phyloP scores from a whole-genome alignment of 1,284 basidiomycete species.

The Rhodotorula sp. region DNA sequence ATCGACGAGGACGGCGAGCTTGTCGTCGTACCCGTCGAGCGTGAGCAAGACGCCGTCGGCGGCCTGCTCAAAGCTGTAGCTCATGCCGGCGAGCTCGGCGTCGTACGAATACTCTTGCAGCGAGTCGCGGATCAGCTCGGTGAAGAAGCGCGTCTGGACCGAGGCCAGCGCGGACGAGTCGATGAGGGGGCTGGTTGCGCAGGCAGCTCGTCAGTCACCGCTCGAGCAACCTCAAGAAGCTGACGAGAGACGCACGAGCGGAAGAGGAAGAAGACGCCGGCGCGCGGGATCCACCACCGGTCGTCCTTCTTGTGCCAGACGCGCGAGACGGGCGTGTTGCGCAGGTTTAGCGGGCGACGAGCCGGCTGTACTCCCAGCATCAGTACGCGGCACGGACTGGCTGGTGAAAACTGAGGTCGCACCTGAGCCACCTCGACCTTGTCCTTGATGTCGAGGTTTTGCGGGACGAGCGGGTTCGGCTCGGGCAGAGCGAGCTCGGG shows the following conservation, averaged over 20 bases:
- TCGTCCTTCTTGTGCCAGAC: slow-evolving; percentile 98
- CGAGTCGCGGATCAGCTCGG: slow-evolving; percentile 83
- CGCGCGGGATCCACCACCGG: slow-evolving; percentile 89
- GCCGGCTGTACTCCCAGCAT: slow-evolving; percentile 56
- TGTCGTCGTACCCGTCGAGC: slow-evolving; percentile 91
- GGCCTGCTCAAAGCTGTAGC: slow-evolving; percentile 70
- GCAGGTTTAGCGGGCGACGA: slow-evolving; percentile 72
- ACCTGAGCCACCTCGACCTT: slow-evolving; percentile 68
- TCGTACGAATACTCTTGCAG: slow-evolving; percentile 91
- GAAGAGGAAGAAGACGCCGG: slow-evolving; percentile 69
- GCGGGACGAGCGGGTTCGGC: slow-evolving; percentile 86
- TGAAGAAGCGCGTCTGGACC: slow-evolving; percentile 65
- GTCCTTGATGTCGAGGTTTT: slow-evolving; percentile 73
- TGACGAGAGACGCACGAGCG: slow-evolving; percentile 59
- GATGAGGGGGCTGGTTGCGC: slow-evolving; percentile 47
- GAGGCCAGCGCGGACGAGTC: slow-evolving; percentile 49
- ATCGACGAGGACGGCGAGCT: slow-evolving; percentile 74
- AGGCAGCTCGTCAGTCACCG: background rate
- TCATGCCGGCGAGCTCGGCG: slow-evolving; percentile 85
- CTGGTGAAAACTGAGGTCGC: rapidly evolving
- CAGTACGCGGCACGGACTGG: rapidly evolving
- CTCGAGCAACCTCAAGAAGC: background rate
- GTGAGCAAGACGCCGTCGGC: slow-evolving; percentile 69
- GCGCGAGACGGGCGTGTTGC: slow-evolving; percentile 59
- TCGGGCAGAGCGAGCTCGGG: slow-evolving; percentile 74